These are phyloP conservation scores for Globisporangium acanthophoron DNA, from an alignment of 352 stramenopile species.

Conservation along the genomic window DNA sequence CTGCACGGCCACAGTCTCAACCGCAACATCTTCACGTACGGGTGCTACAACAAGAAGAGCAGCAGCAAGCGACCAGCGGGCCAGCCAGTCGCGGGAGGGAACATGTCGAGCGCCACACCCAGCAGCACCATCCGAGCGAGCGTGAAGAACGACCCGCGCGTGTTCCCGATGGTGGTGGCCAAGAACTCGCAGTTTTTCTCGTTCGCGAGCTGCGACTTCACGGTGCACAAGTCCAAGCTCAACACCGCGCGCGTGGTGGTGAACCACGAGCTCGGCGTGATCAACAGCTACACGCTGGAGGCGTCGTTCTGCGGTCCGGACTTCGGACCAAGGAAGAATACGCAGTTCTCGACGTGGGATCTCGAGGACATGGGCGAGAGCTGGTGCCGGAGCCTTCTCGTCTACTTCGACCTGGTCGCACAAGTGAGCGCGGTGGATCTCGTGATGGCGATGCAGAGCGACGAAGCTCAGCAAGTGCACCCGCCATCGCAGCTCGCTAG, in stretches of 20 bases:
- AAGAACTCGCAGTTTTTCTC: conserved; percentile 66
- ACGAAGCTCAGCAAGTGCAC: conserved; percentile 7
- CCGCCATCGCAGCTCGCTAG: neutral
- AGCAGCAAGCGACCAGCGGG: conserved; percentile 1
- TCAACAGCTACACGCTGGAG: conserved; percentile 88
- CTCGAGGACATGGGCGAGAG: conserved; percentile 67
- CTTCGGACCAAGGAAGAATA: conserved; percentile 60
- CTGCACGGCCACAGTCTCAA: conserved; percentile 81
- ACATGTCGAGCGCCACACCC: neutral
- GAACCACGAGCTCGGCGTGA: conserved; percentile 78
- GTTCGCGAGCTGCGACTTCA: conserved; percentile 87
- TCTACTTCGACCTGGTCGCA: conserved; percentile 60
- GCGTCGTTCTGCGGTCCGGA: conserved; percentile 86
- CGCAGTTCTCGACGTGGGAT: conserved; percentile 70
- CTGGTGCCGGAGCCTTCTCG: conserved; percentile 71
- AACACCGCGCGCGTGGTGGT: conserved; percentile 89
- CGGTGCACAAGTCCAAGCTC: conserved; percentile 86
- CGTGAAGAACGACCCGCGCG: conserved; percentile 55
- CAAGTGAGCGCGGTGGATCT: conserved; percentile 40
- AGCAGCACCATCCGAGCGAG: neutral
- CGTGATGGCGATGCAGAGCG: neutral
- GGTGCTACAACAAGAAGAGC: conserved; percentile 53
- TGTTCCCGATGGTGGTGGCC: conserved; percentile 78
- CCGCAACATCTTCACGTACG: conserved; percentile 85
- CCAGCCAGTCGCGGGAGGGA: neutral